Percentiles rank a stretch among this genome's conserved stretches.
Conservation (phyloP, 345 rosid genomes). For the Populus davidiana region DNA sequence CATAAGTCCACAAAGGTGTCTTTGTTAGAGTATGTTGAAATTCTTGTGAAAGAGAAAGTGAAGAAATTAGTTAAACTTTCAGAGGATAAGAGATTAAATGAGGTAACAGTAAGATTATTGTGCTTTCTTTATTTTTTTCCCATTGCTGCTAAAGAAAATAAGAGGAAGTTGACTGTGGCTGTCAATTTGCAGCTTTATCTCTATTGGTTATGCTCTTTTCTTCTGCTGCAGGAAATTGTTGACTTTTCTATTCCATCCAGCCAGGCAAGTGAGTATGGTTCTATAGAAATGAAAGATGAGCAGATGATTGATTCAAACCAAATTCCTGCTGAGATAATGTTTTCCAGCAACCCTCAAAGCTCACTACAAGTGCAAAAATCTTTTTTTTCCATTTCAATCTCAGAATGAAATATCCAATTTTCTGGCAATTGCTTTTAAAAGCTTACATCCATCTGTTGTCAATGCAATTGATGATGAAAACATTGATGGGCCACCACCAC, state of each 20-base stretch:
- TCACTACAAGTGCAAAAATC: constrained; percentile 27
- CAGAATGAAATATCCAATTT: constrained; percentile 38
- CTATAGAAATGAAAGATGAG: constrained; percentile 24
- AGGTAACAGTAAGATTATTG: constrained; percentile 30
- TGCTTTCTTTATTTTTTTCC: not conserved
- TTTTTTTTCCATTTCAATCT: constrained; percentile 19
- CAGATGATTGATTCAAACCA: constrained; percentile 21
- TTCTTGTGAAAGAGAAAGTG: constrained; percentile 53
- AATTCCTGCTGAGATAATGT: constrained; percentile 15
- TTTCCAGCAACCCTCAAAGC: constrained; percentile 29
- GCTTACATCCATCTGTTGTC: constrained; percentile 26
- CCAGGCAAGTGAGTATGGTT: constrained; percentile 13
- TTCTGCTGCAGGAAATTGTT: constrained; percentile 42
- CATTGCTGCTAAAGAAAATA: not conserved
- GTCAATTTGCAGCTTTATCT: not conserved
- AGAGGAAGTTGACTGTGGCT: not conserved
- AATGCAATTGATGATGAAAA: constrained; percentile 37
- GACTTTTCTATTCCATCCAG: constrained; percentile 26
- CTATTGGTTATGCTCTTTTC: not conserved
- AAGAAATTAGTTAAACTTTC: constrained; percentile 29
- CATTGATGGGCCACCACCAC: constrained; percentile 59
- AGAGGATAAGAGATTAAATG: constrained; percentile 29
- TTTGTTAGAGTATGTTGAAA: constrained; percentile 43
- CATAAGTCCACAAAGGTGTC: constrained; percentile 44
- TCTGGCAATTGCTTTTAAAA: constrained; percentile 45